phyloP scores from a whole-genome alignment of 768 basidiomycete genomes.

The button mushroom (Agaricus bisporus) region DNA sequence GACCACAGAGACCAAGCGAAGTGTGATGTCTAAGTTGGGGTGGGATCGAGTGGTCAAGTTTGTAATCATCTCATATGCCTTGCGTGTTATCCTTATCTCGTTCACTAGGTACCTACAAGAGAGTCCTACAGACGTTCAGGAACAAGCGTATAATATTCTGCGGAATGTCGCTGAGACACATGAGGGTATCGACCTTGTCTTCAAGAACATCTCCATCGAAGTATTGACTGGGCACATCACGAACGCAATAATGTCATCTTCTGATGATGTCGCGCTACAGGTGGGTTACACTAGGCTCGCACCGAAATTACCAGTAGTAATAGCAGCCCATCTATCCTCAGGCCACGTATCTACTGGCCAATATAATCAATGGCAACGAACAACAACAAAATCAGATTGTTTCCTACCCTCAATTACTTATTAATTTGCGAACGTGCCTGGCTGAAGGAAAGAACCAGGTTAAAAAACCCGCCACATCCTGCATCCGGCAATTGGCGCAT shows the following conservation, averaged over 20 bases:
- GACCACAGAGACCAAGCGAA: conserved; percentile 48
- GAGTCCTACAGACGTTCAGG: conserved; percentile 48
- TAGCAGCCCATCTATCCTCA: conserved; percentile 14
- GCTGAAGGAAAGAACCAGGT: conserved; percentile 52
- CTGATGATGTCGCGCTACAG: conserved; percentile 50
- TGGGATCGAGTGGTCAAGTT: conserved; percentile 60
- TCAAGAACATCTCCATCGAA: conserved; percentile 32
- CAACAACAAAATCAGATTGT: conserved; percentile 48
- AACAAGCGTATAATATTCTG: conserved; percentile 65
- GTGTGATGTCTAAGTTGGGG: conserved; percentile 62
- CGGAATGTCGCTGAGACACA: conserved; percentile 64
- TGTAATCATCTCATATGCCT: conserved; percentile 15
- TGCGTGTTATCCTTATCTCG: not conserved
- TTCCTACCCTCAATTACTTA: conserved; percentile 43
- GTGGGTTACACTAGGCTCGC: conserved; percentile 19
- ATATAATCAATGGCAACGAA: conserved; percentile 56
- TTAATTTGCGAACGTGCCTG: conserved; percentile 50
- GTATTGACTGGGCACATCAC: conserved; percentile 41
- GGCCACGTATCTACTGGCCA: conserved; percentile 58
- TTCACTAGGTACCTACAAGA: conserved; percentile 47
- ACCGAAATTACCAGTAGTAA: not conserved
- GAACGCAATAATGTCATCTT: conserved; percentile 40
- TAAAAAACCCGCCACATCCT: conserved; percentile 53
- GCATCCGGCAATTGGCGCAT: conserved; percentile 51
- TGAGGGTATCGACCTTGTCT: conserved; percentile 57